Percentiles rank a stretch among this genome's conserved stretches.
phyloP scores from a whole-genome alignment of 2,329 filamentous ascomycete genomes.

The Herpotrichia juniperi region DNA sequence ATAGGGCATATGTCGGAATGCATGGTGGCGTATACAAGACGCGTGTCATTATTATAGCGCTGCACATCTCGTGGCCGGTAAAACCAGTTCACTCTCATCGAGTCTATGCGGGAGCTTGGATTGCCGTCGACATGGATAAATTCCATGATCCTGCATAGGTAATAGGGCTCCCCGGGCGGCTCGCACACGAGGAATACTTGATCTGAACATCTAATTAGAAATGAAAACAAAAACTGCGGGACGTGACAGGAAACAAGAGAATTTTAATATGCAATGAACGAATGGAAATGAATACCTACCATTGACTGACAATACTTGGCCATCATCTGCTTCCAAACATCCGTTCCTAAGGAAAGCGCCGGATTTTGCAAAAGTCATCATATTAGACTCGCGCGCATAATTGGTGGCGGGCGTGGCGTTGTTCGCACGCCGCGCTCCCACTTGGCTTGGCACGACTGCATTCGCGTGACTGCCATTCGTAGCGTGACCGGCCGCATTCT shows the following conservation, averaged over 20 bases:
- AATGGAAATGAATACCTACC: constrained; percentile 61
- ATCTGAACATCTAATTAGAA: constrained; percentile 59
- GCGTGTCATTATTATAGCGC: constrained; percentile 87
- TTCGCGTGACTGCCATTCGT: constrained; percentile 43
- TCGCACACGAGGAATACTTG: constrained; percentile 97
- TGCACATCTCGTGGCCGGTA: constrained; percentile 96
- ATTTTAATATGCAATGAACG: constrained; percentile 22
- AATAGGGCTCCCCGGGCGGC: constrained; percentile 96
- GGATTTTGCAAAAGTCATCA: constrained; percentile 84
- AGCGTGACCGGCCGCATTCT: constrained; percentile 63
- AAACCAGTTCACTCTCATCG: constrained; percentile 95
- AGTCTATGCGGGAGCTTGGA: constrained; percentile 74
- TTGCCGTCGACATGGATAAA: constrained; percentile 82
- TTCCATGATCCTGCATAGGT: constrained; percentile 97
- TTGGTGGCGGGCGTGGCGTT: constrained; percentile 48
- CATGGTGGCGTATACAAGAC: constrained; percentile 95
- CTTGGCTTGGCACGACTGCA: constrained; percentile 49
- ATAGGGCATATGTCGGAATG: constrained; percentile 96
- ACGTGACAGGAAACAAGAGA: constrained; percentile 34
- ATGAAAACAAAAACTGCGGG: constrained; percentile 20
- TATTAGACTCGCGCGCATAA: constrained; percentile 71
- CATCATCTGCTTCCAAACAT: constrained; percentile 87
- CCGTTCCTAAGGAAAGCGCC: constrained; percentile 73
- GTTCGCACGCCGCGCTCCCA: constrained; percentile 36
- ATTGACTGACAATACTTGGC: constrained; percentile 80